Base-by-base conservation (phyloP, 2,329 filamentous ascomycete species). In the Cryoendolithus antarcticus region DNA sequence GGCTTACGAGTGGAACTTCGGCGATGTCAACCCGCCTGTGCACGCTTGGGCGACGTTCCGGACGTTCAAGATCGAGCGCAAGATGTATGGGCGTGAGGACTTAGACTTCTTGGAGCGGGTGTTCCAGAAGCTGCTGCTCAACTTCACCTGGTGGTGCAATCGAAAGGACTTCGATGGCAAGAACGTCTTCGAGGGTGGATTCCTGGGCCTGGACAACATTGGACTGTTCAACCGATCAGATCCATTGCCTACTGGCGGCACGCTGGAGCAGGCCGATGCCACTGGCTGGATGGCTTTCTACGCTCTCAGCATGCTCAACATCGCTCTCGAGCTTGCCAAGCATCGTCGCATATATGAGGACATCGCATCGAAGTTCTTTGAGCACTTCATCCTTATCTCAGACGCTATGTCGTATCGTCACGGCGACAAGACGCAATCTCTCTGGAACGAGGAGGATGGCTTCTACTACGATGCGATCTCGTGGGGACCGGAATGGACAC, bases 81-180 rank as follows among this genome's bases (percentile, higher is more conserved):
- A 96, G 66, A 77, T 96, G 69, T 96, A 95, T 53, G 91, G 89
- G 31, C 78, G 85, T 28, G 86, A 95, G 56, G 89, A 96, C 58
- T 69, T 95, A 24, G 91, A 96, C 62, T 96, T 95, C 63, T 72
- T 96, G 7, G 89, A 96, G 67, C 77, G 89, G 12, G 86, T 95
- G 4, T 96, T 96, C 68, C 91, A 96, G 57, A 96, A 96, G 62
- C 64, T 96, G 44, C 69, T 96, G 15, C 70, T 96, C 46, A 96
- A 96, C 65, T 96, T 96, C 61, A 96, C 91, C 3, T 96, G 91
- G 91, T 96, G 89, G 89, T 89, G 95, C 12, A 96, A 96, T 60
- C 82, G 89, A 42, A 96, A 96, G 63, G 89, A 96, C 53, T 73
- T 74, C 8, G 85, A 94, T 7, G 89, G 86, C 53, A 96, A 96